Percentiles rank a stretch among this genome's conserved stretches.
These are phyloP conservation scores for Colletotrichum sojae DNA, from an alignment of 2,329 filamentous ascomycete species.

Conservation along the genomic window DNA sequence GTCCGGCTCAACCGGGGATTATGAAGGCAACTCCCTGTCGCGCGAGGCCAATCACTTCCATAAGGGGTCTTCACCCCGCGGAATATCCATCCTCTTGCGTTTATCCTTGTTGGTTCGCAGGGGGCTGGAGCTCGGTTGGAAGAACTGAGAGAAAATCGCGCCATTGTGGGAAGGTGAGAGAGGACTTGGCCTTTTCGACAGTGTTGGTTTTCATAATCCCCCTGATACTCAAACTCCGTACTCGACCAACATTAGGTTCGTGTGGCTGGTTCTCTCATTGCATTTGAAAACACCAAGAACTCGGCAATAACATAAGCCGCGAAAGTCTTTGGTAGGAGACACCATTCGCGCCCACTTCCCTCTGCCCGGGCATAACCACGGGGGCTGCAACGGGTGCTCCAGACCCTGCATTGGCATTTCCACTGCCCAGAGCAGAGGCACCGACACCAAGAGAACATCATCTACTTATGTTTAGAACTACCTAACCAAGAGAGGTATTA, in stretches of 20 bases:
- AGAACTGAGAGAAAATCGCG: slow-evolving; percentile 7
- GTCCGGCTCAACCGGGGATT: neutral
- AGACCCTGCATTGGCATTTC: neutral
- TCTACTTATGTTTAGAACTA: slow-evolving; percentile 10
- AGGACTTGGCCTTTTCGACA: no score
- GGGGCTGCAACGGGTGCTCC: neutral
- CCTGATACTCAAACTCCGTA: no score
- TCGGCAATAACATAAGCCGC: no score
- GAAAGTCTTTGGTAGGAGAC: no score
- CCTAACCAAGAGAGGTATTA: neutral
- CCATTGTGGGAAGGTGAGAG: slow-evolving; percentile 9
- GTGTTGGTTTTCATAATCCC: no score
- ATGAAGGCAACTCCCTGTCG: no score
- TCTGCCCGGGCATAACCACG: no score
- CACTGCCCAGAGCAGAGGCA: neutral
- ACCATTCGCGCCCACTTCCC: no score
- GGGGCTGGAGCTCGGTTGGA: neutral
- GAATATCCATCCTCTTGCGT: slow-evolving; percentile 15
- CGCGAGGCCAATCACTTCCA: slow-evolving; percentile 19
- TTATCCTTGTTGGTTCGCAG: neutral
- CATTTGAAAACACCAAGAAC: no score
- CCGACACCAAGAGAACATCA: slow-evolving; percentile 4
- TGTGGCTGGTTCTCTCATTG: no score
- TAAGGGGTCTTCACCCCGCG: slow-evolving; percentile 16
- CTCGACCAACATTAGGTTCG: no score